Percentiles rank a stretch among this genome's conserved stretches.
Conservation (phyloP, 495 filamentous ascomycete species). For the Neohortaea acidophila region DNA sequence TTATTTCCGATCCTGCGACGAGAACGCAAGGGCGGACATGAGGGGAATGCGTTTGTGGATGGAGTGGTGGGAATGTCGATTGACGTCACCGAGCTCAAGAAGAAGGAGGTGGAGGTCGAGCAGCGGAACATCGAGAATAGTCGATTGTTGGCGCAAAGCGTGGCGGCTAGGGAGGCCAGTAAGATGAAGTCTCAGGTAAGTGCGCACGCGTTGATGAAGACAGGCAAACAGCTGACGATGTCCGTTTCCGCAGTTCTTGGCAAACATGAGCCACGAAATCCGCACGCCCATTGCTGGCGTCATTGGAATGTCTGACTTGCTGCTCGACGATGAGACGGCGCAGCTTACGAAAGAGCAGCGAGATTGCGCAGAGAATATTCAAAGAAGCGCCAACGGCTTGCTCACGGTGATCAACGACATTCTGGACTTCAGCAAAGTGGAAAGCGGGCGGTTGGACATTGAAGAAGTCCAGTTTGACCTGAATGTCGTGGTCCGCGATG, state of each 20-base stretch:
- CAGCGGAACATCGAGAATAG: constrained; percentile 46
- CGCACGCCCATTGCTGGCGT: constrained; percentile 52
- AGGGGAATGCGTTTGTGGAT: constrained; percentile 35
- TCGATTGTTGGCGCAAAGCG: constrained; percentile 46
- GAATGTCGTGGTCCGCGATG: constrained; percentile 52
- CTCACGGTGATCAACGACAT: constrained; percentile 84
- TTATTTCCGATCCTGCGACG: constrained; percentile 44
- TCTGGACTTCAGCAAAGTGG: constrained; percentile 75
- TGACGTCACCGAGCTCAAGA: constrained; percentile 51
- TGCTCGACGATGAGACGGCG: constrained; percentile 36
- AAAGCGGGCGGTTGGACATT: constrained; percentile 57
- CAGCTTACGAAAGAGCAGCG: constrained; percentile 49
- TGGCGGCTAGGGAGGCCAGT: constrained; percentile 53
- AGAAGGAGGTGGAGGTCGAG: constrained; percentile 40
- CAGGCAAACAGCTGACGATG: no score
- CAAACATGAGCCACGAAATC: constrained; percentile 80
- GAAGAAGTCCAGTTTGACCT: constrained; percentile 69
- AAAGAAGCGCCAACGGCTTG: constrained; percentile 66
- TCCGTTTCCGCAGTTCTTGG: no score
- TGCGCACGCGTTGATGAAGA: no score
- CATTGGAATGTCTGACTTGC: constrained; percentile 27
- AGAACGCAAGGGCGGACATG: constrained; percentile 31
- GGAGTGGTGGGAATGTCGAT: constrained; percentile 54
- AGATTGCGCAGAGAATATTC: constrained; percentile 63
- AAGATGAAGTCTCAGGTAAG: constrained; percentile 50